Evolutionary conservation across 2,329 filamentous ascomycete genomes (phyloP).

Genomic region (Sclerotinia spermophila): DNA sequence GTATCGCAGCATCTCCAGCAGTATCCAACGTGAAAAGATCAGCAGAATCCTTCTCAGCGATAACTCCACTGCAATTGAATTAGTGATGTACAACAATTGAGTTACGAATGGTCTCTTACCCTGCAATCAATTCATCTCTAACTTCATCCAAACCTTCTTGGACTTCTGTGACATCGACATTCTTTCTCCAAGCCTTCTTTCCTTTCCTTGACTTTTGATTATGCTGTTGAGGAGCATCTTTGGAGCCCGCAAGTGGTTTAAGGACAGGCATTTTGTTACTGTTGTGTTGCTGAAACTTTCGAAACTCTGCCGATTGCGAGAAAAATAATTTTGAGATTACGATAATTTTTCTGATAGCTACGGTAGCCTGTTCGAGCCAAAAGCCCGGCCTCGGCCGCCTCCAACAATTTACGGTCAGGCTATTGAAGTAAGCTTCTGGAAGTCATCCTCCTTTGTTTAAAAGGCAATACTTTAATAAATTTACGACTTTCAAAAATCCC

Average conservation of each 20-base stretch:
- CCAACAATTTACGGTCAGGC: slow-evolving; percentile 14
- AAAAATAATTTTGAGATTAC: slow-evolving; percentile 18
- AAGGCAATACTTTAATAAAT: slow-evolving; percentile 10
- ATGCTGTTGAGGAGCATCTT: slow-evolving; percentile 69
- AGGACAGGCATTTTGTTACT: slow-evolving; percentile 35
- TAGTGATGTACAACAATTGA: slow-evolving; percentile 18
- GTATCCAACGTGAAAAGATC: slow-evolving; percentile 85
- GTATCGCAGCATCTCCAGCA: slow-evolving; percentile 63
- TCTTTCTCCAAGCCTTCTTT: slow-evolving; percentile 98
- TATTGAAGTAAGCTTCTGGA: slow-evolving; percentile 7
- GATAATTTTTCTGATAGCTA: slow-evolving; percentile 20
- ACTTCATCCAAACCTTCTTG: slow-evolving; percentile 77
- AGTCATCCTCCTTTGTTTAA: slow-evolving; percentile 17
- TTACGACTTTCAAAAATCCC: slow-evolving; percentile 13
- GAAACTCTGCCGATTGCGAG: slow-evolving; percentile 3
- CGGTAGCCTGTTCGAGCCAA: slow-evolving; percentile 7
- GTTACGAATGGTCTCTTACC: slow-evolving; percentile 50
- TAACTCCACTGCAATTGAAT: slow-evolving; percentile 61
- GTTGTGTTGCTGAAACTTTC: neutral
- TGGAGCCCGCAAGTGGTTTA: slow-evolving; percentile 42
- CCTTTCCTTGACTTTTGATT: slow-evolving; percentile 92
- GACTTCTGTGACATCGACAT: slow-evolving; percentile 88
- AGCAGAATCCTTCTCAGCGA: slow-evolving; percentile 76
- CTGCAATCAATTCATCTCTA: slow-evolving; percentile 86
- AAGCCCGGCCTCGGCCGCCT: slow-evolving; percentile 9